phyloP scores from a whole-genome alignment of 768 basidiomycete genomes.

The Rubroboletus satanas region DNA sequence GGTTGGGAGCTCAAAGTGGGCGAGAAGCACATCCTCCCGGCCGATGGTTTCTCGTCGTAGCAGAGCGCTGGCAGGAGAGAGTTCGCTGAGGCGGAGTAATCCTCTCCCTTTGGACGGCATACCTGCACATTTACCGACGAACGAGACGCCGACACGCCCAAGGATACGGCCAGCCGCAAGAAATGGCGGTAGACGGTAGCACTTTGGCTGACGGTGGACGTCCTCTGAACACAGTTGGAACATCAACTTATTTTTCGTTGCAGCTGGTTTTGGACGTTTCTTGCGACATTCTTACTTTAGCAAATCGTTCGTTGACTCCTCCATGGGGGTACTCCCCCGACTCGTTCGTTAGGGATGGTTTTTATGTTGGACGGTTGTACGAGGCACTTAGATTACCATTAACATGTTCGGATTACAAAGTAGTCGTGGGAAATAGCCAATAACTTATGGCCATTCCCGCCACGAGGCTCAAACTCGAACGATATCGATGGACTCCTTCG shows the following conservation, averaged over 20 bases:
- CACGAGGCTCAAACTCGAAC: conserved; percentile 14
- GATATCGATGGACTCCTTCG: conserved; percentile 69
- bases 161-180: conserved; percentile 43
- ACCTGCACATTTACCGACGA: conserved; percentile 36
- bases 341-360: conserved; percentile 9
- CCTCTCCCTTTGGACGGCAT: conserved; percentile 28
- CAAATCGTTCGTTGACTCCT: neutral
- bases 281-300: conserved; percentile 7
- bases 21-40: conserved; percentile 22
- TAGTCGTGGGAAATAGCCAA: conserved; percentile 27
- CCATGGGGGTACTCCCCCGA: conserved; percentile 3
- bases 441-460: neutral
- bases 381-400: neutral
- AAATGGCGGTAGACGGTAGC: conserved; percentile 44
- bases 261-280: conserved; percentile 8
- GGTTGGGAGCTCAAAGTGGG: conserved; percentile 29
- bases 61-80: conserved; percentile 18
- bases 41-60: conserved; percentile 13
- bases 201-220: neutral
- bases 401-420: conserved; percentile 10
- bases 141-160: conserved; percentile 63
- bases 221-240: neutral
- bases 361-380: conserved; percentile 11
- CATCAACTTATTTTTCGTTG: neutral
- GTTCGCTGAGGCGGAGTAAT: conserved; percentile 26